A percentile compares a stretch with the other conserved stretches of the same genome.
Evolutionary conservation across 768 basidiomycete species (phyloP).

Genomic region (Suillus subluteus): DNA sequence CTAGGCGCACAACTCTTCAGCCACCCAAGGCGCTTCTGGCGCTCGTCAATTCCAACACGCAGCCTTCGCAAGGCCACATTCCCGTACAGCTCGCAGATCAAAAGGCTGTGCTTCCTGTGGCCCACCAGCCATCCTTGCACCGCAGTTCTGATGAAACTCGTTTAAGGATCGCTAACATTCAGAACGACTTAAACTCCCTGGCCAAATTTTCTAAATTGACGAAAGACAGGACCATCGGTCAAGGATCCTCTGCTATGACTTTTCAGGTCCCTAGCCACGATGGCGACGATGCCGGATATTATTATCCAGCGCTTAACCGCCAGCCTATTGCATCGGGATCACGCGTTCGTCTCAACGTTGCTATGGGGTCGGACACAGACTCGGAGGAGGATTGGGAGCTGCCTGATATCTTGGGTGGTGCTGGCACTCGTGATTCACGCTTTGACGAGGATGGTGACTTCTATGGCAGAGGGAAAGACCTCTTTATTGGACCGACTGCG

Average conservation of each 20-base stretch:
- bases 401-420: too few species aligned
- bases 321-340: conserved; percentile 25
- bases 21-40: conserved; percentile 31
- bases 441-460: conserved; percentile 50
- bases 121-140: background rate
- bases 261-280: background rate
- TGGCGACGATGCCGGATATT: background rate
- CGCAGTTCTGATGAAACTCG: background rate
- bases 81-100: background rate
- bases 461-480: conserved; percentile 49
- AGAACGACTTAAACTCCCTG: background rate
- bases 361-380: background rate
- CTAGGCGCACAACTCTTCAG: conserved; percentile 32
- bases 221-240: background rate
- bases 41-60: conserved; percentile 23
- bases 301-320: background rate
- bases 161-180: background rate
- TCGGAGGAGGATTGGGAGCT: background rate
- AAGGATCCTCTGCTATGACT: background rate
- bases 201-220: background rate
- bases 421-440: conserved; percentile 25
- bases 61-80: conserved; percentile 4
- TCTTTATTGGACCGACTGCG: conserved; percentile 48
- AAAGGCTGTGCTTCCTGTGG: conserved; percentile 8
- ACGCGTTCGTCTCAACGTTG: conserved; percentile 11